Evolutionary conservation across 306 rosid genomes (phyloP).

Genomic region (Lathyrus sativus): DNA sequence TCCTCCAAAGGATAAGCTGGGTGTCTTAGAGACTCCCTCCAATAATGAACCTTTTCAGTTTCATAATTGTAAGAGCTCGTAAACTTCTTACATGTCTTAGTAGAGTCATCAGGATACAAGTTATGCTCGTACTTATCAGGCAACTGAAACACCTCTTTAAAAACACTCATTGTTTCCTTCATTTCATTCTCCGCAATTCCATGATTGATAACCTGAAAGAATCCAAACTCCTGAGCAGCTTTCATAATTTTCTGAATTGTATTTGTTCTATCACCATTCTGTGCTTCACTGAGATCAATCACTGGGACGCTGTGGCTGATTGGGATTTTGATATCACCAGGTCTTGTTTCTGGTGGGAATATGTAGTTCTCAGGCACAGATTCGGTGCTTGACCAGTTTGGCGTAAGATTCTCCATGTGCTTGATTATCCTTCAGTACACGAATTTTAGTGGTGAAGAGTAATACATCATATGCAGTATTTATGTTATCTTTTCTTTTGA

Average conservation of each 20-base stretch:
- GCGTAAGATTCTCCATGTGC: constrained; percentile 31
- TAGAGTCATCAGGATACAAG: constrained; percentile 31
- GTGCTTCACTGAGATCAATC: constrained; percentile 31
- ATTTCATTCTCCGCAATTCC: too few relatives aligned
- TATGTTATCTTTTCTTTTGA: too few relatives aligned
- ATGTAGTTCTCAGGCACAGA: constrained; percentile 36
- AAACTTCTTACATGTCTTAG: constrained; percentile 4
- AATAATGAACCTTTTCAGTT: constrained; percentile 33
- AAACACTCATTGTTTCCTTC: constrained; percentile 9
- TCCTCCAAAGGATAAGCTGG: constrained; percentile 38
- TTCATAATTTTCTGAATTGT: constrained; percentile 34
- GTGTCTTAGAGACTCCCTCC: constrained; percentile 39
- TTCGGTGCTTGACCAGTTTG: constrained; percentile 17
- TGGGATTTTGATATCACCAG: constrained; percentile 26
- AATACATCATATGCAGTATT: neutral
- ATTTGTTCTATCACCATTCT: neutral
- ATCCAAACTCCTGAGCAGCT: constrained; percentile 24
- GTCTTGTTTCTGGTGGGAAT: constrained; percentile 45
- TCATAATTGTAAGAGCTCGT: constrained; percentile 37
- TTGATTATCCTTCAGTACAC: neutral
- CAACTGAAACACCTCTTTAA: constrained; percentile 7
- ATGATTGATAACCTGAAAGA: too few relatives aligned
- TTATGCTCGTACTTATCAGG: constrained; percentile 31
- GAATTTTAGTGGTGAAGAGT: too few relatives aligned
- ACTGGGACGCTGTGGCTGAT: constrained; percentile 16